Percentiles rank a stretch among this genome's conserved stretches.
These are phyloP conservation scores for Fusarium marasasianum DNA, from an alignment of 2,329 filamentous ascomycete genomes.

Conservation along the genomic window DNA sequence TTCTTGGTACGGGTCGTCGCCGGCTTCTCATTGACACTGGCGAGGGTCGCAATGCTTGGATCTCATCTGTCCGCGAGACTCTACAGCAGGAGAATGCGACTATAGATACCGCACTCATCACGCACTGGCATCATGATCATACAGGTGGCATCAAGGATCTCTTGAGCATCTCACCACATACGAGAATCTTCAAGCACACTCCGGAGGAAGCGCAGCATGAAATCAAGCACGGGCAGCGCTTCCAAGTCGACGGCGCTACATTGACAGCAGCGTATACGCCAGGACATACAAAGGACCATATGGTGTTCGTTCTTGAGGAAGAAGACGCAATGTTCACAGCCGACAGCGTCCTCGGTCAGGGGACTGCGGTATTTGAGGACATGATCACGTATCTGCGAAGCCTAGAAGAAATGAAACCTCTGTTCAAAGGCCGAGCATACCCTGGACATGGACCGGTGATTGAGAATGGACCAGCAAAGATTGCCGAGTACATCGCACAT, in stretches of 20 bases:
- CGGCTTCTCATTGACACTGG: slow-evolving; percentile 92
- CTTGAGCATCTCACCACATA: slow-evolving; percentile 68
- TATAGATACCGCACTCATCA: slow-evolving; percentile 77
- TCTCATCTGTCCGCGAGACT: slow-evolving; percentile 68
- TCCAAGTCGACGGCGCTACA: slow-evolving; percentile 69
- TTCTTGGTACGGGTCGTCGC: slow-evolving; percentile 77
- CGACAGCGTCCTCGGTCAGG: slow-evolving; percentile 88
- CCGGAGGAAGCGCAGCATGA: slow-evolving; percentile 60
- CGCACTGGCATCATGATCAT: slow-evolving; percentile 95
- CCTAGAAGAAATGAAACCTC: slow-evolving; percentile 72
- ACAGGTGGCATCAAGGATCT: slow-evolving; percentile 79
- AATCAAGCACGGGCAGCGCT: slow-evolving; percentile 62
- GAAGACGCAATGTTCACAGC: slow-evolving; percentile 87
- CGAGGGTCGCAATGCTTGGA: slow-evolving; percentile 81
- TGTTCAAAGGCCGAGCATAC: slow-evolving; percentile 77
- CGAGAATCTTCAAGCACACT: slow-evolving; percentile 72
- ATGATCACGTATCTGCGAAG: slow-evolving; percentile 74
- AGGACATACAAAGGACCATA: slow-evolving; percentile 84
- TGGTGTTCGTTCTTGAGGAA: slow-evolving; percentile 80
- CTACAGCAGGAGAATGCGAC: slow-evolving; percentile 74
- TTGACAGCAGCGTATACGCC: slow-evolving; percentile 69
- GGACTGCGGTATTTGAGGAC: slow-evolving; percentile 86
- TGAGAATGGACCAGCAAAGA: slow-evolving; percentile 74
- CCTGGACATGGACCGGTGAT: slow-evolving; percentile 88
- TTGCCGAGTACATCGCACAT: slow-evolving; percentile 86